Base-by-base conservation (phyloP, 768 basidiomycete genomes). In the Suillus alpinus region DNA sequence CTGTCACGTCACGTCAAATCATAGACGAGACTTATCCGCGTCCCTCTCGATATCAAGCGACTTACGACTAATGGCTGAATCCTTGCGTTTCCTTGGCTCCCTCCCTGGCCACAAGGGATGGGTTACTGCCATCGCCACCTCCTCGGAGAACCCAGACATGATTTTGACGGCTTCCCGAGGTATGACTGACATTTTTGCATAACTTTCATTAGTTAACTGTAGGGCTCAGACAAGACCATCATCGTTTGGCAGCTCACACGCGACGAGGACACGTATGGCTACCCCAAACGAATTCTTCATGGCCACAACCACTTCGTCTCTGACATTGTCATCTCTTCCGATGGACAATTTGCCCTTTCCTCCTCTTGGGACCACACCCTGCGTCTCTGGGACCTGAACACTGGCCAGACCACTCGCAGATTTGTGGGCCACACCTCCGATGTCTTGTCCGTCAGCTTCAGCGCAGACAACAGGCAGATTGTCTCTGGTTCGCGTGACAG, bases 311-410 rank as follows among this genome's bases (percentile, higher is more conserved):
- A 97, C 83, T 98, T 98, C 75, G 95, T 98, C 62, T 98, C 95
- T 43, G 95, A 98, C 74, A 92, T 98, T 69, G 96, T 97, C 70
- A 95, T 98, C 76, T 98, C 96, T 62, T 97, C 96, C 62, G 97
- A 99, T 75, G 97, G 97, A 71, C 96, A 98, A 81, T 98, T 98
- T 77, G 96, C 97, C 50, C 90, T 99, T 63, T 98, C 97, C 65
- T 92, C 97, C 41, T 98, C 96, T 46, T 98, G 97, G 97, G 97
- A 99, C 81, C 96, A 98, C 83, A 98, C 97, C 41, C 91, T 99
- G 70, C 92, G 97, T 73, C 89, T 99, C 63, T 99, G 97, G 97
- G 97, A 99, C 79, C 86, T 99, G 63, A 98, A 98, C 87, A 98
- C 91, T 53, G 97, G 97, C 61, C 77, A 83, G 66, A 99, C 97